Base-by-base conservation (phyloP, 208 protist species). In the Acanthamoeba lenticulata region DNA sequence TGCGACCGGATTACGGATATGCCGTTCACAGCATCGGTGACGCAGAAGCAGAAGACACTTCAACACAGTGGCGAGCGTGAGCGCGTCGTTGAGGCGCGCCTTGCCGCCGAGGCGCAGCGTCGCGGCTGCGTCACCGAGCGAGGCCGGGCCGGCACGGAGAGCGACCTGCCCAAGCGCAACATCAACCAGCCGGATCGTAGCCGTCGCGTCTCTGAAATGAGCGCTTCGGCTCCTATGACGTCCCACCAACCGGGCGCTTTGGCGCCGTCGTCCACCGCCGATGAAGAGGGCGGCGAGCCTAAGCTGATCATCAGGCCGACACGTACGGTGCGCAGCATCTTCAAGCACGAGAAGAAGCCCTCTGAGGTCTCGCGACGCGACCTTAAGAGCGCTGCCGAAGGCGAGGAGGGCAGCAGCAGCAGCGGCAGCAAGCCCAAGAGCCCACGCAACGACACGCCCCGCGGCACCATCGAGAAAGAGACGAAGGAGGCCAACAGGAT, bases 361-460 rank as follows among this genome's bases (percentile, higher is more conserved):
- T 55, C 74, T 11, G 17, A 42, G 36, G 29, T 7, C 42, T n/a
- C 13, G 69, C 15, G 40, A 44, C 13, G 40, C 74, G 19, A 44
- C 17, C n/a, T 11, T n/a, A 15, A 49, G 5, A 15, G 9, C 13
- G 21, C 38, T 6, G 34, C 13, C 29, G 67, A 7, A 17, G 44
- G 52, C 42, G 74, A 85, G 38, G 74, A 85, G 29, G n/a, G n/a
- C n/a, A n/a, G n/a, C n/a, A n/a, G n/a, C n/a, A n/a, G n/a, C n/a
- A n/a, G n/a, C n/a, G n/a, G n/a, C n/a, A n/a, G n/a, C n/a, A 85
- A 85, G 74, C 74, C 74, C 74, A 85, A 29, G 74, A 85, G 74
- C 24, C 42, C 74, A 40, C 44, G 42, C 21, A 85, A 44, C 40
- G 74, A 85, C 21, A 85, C 65, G 0, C 65, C 65, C 29, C 65